Conservation (phyloP, 192 early-diverging fungal species). For the Allomyces macrogynus region DNA sequence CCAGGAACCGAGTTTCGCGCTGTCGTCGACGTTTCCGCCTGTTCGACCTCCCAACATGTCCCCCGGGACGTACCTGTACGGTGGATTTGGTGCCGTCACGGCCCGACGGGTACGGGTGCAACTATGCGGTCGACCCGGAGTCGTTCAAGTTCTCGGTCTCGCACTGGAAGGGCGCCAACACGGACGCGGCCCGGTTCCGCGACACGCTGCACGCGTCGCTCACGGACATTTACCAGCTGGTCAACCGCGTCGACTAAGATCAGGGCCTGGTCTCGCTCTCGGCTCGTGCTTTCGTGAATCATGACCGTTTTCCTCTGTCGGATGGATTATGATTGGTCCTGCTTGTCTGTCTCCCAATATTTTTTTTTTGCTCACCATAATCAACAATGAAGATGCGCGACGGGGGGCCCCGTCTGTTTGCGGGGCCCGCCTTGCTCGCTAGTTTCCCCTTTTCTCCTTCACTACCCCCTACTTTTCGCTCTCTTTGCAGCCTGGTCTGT, state of each 20-base stretch:
- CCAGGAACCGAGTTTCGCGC: conserved; percentile 53
- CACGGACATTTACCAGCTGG: neutral
- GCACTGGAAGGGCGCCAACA: neutral
- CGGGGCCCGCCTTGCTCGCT: no score
- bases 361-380: no score
- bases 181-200: neutral
- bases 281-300: no score
- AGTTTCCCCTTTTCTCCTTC: no score
- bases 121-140: neutral
- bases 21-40: conserved; percentile 64
- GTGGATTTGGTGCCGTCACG: neutral
- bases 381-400: no score
- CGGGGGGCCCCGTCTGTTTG: no score
- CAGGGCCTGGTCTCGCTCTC: no score
- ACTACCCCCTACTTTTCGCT: no score
- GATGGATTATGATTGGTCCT: no score
- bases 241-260: neutral
- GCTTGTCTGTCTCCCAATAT: no score
- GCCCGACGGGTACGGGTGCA: neutral
- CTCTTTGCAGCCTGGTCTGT: no score
- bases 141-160: neutral
- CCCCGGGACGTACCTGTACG: conserved; percentile 14
- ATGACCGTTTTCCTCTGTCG: no score
- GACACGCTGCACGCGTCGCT: neutral
- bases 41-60: conserved; percentile 54